A percentile compares a stretch with the other conserved stretches of the same genome.
Conservation (phyloP, 768 basidiomycete genomes). For the Amanita exitialis region DNA sequence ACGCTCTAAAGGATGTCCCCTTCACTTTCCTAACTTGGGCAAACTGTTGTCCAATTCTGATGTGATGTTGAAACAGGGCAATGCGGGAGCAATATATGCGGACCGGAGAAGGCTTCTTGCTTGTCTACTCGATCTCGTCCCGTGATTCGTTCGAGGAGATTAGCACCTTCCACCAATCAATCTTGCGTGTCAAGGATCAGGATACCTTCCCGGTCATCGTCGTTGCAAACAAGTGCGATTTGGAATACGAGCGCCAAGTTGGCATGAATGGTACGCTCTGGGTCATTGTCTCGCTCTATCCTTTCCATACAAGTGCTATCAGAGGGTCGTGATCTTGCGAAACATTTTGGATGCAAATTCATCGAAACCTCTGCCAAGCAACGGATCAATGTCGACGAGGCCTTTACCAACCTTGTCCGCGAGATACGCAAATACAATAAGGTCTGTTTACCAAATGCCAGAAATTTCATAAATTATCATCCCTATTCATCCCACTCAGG, state of each 20-base stretch:
- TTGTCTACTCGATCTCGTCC: constrained; percentile 98
- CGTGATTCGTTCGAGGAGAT: constrained; percentile 97
- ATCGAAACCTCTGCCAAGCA: constrained; percentile 96
- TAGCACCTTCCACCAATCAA: constrained; percentile 91
- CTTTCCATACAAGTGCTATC: not conserved
- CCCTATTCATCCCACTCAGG: constrained; percentile 27
- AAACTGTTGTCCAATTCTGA: constrained; percentile 1
- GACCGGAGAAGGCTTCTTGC: constrained; percentile 94
- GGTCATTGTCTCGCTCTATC: not conserved
- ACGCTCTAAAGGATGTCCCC: not conserved
- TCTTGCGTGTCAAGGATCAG: constrained; percentile 93
- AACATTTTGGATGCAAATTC: constrained; percentile 89
- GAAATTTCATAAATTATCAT: not conserved
- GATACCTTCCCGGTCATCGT: constrained; percentile 93
- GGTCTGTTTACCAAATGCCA: constrained; percentile 29
- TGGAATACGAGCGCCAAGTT: constrained; percentile 94
- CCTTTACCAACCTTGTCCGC: constrained; percentile 86
- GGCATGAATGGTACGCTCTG: constrained; percentile 75
- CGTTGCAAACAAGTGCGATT: constrained; percentile 96
- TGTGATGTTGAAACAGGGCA: constrained; percentile 41
- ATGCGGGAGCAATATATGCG: constrained; percentile 99
- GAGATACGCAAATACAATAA: constrained; percentile 93
- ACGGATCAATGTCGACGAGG: constrained; percentile 94
- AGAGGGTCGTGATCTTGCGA: constrained; percentile 98
- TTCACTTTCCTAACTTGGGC: not conserved